Conservation (phyloP, 805 yeast species). For the Kodamaea leandrae region DNA sequence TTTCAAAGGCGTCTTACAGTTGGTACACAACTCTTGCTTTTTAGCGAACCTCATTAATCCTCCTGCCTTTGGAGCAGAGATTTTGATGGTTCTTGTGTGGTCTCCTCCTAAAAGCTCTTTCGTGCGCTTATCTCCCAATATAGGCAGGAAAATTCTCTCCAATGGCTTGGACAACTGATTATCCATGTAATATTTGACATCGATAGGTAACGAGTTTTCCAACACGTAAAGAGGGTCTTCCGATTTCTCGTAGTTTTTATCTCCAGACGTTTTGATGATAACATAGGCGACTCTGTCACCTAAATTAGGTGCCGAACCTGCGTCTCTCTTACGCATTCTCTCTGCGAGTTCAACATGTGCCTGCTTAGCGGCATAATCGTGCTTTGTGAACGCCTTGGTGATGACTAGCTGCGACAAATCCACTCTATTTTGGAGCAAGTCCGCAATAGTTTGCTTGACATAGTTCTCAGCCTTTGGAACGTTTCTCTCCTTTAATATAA, state of each 20-base stretch:
- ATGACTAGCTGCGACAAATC: conserved; percentile 93
- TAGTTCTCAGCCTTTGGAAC: conserved; percentile 79
- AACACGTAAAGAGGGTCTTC: conserved; percentile 94
- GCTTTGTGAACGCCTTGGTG: conserved; percentile 84
- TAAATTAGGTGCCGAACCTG: conserved; percentile 94
- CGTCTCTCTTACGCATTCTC: conserved; percentile 92
- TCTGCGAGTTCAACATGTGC: conserved; percentile 97
- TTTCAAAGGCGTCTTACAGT: conserved; percentile 79
- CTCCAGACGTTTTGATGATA: conserved; percentile 71
- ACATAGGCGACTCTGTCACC: conserved; percentile 99
- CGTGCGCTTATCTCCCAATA: conserved; percentile 81
- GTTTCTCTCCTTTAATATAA: conserved; percentile 82
- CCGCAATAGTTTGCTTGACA: conserved; percentile 86
- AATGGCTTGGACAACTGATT: conserved; percentile 92
- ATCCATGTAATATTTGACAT: conserved; percentile 88
- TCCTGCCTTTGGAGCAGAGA: conserved; percentile 74
- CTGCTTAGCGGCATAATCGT: conserved; percentile 93
- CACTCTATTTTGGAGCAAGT: conserved; percentile 82
- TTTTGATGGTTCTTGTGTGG: conserved; percentile 75
- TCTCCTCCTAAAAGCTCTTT: conserved; percentile 77
- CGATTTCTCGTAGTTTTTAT: conserved; percentile 90
- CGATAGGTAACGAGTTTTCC: conserved; percentile 90
- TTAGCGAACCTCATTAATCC: conserved; percentile 91
- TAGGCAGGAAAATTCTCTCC: conserved; percentile 91
- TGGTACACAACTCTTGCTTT: conserved; percentile 83